A percentile compares a stretch with the other conserved stretches of the same genome.
Conservation (phyloP, 2,329 filamentous ascomycete genomes). For the Paecilomyces formosus region DNA sequence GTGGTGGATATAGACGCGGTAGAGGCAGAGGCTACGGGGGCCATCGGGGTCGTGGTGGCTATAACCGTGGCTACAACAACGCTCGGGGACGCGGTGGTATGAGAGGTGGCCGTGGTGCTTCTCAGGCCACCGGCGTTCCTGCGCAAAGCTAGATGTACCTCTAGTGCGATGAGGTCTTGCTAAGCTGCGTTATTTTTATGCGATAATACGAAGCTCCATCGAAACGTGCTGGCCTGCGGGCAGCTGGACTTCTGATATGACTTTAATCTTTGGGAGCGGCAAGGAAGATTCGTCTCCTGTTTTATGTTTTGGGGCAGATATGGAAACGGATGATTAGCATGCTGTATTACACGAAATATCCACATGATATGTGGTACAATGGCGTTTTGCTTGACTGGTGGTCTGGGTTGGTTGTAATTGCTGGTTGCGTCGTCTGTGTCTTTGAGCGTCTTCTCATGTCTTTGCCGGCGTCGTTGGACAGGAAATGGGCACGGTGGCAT, state of each 20-base stretch:
- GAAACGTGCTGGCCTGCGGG: background rate
- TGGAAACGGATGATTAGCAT: background rate
- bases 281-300: background rate
- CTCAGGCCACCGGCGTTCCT: slow-evolving; percentile 32
- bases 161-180: background rate
- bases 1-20: slow-evolving; percentile 69
- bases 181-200: background rate
- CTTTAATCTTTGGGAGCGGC: background rate
- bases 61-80: slow-evolving; percentile 35
- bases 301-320: background rate
- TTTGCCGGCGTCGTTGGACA: background rate
- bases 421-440: background rate
- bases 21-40: slow-evolving; percentile 43
- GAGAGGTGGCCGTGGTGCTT: slow-evolving; percentile 28
- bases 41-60: slow-evolving; percentile 41
- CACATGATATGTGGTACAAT: background rate
- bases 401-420: background rate
- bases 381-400: background rate
- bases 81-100: slow-evolving; percentile 31
- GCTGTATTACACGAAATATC: background rate
- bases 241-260: background rate
- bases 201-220: background rate
- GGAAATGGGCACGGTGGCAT: background rate
- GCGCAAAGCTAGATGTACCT: slow-evolving; percentile 17
- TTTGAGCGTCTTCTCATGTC: background rate